phyloP scores from a whole-genome alignment of 169 alveolate species.

The Theileria parva region DNA sequence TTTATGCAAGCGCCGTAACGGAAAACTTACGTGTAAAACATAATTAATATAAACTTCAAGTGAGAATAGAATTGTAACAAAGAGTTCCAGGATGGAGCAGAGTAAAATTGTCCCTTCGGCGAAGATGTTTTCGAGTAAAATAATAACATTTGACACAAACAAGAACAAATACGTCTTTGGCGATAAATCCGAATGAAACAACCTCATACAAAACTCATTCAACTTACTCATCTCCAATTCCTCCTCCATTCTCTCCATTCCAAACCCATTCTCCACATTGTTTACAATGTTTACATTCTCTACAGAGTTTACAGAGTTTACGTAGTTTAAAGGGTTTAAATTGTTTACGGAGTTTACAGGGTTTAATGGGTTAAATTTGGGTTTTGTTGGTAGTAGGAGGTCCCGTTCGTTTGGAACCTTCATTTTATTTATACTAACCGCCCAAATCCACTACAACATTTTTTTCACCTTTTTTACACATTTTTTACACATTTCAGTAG shows the following conservation, averaged over 20 bases:
- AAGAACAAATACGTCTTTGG: slow-evolving; percentile 9
- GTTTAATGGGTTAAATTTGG: background rate
- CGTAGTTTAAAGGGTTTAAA: too few relatives aligned
- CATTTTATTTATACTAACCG: background rate
- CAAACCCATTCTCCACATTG: background rate
- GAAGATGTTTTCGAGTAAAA: slow-evolving; percentile 1
- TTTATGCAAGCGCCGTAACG: background rate
- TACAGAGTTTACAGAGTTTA: background rate
- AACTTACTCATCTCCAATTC: background rate
- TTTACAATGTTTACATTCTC: background rate
- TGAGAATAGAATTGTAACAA: slow-evolving; percentile 7
- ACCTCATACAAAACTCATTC: slow-evolving; percentile 5
- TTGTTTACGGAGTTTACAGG: background rate
- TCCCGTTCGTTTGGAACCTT: background rate
- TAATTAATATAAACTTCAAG: slow-evolving; percentile 20
- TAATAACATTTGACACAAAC: slow-evolving; percentile 2
- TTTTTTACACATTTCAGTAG: too few relatives aligned
- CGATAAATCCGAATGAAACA: slow-evolving; percentile 19
- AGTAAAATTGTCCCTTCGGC: background rate
- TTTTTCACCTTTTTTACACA: too few relatives aligned
- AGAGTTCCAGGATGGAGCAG: background rate
- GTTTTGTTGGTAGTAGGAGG: background rate
- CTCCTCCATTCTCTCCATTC: background rate
- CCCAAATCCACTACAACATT: background rate
- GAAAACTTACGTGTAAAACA: slow-evolving; percentile 24